A percentile compares a stretch with the other conserved stretches of the same genome.
Conservation (phyloP, 2,329 filamentous ascomycete genomes). For the Rhynchosporium graminicola region DNA sequence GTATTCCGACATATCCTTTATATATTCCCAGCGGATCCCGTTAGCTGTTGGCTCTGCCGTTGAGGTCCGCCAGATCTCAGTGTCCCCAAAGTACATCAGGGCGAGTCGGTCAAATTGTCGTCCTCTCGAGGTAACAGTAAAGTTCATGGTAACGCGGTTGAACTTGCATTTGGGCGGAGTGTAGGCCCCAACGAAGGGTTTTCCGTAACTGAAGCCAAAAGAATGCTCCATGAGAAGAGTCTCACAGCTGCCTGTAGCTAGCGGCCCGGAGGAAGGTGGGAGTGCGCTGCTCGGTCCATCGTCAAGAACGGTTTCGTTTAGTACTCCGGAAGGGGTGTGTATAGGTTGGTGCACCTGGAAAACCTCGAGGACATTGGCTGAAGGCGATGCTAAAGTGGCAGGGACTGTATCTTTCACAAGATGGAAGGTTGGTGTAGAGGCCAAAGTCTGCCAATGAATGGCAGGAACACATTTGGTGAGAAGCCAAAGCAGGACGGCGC, state of each 20-base stretch:
- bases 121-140: conserved; percentile 71
- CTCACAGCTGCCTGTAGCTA: conserved; percentile 46
- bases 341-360: conserved; percentile 72
- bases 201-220: conserved; percentile 73
- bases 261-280: conserved; percentile 31
- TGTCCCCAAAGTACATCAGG: conserved; percentile 73
- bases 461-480: conserved; percentile 17
- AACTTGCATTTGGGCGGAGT: conserved; percentile 68
- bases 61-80: conserved; percentile 80
- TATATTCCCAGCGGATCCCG: conserved; percentile 74
- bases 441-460: conserved; percentile 5
- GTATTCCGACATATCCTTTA: conserved; percentile 77
- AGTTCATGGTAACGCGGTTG: conserved; percentile 73
- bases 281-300: conserved; percentile 34
- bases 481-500: conserved; percentile 20
- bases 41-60: conserved; percentile 73
- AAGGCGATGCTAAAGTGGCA: too few species aligned
- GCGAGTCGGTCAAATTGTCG: conserved; percentile 77
- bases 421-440: conserved; percentile 27
- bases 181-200: conserved; percentile 70
- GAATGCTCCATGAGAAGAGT: conserved; percentile 67
- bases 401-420: too few species aligned
- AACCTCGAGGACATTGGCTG: conserved; percentile 52
- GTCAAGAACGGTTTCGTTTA: conserved; percentile 41
- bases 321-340: conserved; percentile 49